Evolutionary conservation across 1,284 basidiomycete species (phyloP), one percentile per base, ranked within the genome.

Genomic region (Ustilago nuda): DNA sequence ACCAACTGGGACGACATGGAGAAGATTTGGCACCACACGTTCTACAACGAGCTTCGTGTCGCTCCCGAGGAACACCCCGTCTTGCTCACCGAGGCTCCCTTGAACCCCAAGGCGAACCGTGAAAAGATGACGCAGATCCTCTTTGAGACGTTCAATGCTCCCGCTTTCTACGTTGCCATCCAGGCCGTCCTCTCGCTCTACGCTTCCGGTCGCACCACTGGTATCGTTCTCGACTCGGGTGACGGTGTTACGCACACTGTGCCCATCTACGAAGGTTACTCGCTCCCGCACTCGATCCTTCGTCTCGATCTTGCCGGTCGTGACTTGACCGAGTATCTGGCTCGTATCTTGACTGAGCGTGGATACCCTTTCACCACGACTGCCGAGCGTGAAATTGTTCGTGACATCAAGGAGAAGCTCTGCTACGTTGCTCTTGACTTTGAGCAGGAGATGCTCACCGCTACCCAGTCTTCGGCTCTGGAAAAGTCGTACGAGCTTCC

Each of bases 71-170:
- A 95, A 89, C 94, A 95, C 89, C 94, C 94, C 76, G 92, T 95
- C 76, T 90, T 96, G 50, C 89, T 96, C 89, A 95, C 94, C 76
- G 94, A 96, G 88, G 94, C 94, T n/a, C 90, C 94, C 88, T 90
- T 94, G 79, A 96, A 95, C 89, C 94, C 94, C 82, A 95, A 95
- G 90, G 92, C 92, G 72, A 95, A 95, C 89, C 89, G 94, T 86
- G 94, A 96, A 89, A 95, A 95, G 90, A 95, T 95, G 93, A 94
- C 93, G 73, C 93, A 95, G 88, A 94, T 95, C 89, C 95, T 95
- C 93, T 96, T 96, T 87, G 94, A 96, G 90, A 95, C 94, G 53
- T 95, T 96, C 91, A 95, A 95, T 88, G 91, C 91, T 5, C 94
- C 94, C 63, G 94, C 94, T 17, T 94, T 95, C 90, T 95, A 95